A percentile compares a stretch with the other conserved stretches of the same genome.
Evolutionary conservation across 225 moss, liverwort and hornwort species (phyloP).

Genomic region (Marchantia polymorpha): DNA sequence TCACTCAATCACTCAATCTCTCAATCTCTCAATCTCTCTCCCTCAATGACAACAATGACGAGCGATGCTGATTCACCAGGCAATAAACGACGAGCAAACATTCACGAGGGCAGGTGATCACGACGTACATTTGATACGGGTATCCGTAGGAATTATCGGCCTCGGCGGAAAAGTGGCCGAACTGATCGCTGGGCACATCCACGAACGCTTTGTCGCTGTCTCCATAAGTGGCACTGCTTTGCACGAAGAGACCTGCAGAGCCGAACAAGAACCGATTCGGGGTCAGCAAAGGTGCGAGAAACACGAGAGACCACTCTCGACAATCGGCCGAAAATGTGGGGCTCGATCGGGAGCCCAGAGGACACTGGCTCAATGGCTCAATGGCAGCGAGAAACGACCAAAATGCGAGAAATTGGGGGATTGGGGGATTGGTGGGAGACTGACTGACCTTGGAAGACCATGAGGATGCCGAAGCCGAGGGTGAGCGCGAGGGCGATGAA

Average conservation of each 20-base stretch:
- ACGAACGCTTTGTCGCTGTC: slow-evolving; percentile 2
- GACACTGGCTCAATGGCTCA: too few species aligned
- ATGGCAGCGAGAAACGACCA: too few species aligned
- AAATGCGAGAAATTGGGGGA: too few species aligned
- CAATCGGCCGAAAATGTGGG: too few species aligned
- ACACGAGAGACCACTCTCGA: too few species aligned
- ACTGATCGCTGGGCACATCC: background rate
- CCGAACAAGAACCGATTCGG: background rate
- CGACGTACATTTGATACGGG: slow-evolving; percentile 25
- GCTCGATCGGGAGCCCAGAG: background rate
- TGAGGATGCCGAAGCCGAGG: slow-evolving; percentile 37
- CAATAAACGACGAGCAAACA: background rate
- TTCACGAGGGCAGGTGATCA: background rate
- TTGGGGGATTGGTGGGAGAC: too few species aligned
- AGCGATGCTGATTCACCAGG: background rate
- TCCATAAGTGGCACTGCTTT: slow-evolving; percentile 20
- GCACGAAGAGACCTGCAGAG: slow-evolving; percentile 40
- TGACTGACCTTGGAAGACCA: slow-evolving; percentile 48
- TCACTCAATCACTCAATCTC: too few species aligned
- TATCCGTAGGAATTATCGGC: background rate
- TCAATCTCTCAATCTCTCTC: too few species aligned
- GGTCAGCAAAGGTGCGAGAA: too few species aligned
- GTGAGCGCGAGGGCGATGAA: slow-evolving; percentile 42
- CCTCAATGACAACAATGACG: background rate
- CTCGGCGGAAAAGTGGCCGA: background rate